phyloP scores from a whole-genome alignment of 2,329 filamentous ascomycete species.

The Beauveria sp. region DNA sequence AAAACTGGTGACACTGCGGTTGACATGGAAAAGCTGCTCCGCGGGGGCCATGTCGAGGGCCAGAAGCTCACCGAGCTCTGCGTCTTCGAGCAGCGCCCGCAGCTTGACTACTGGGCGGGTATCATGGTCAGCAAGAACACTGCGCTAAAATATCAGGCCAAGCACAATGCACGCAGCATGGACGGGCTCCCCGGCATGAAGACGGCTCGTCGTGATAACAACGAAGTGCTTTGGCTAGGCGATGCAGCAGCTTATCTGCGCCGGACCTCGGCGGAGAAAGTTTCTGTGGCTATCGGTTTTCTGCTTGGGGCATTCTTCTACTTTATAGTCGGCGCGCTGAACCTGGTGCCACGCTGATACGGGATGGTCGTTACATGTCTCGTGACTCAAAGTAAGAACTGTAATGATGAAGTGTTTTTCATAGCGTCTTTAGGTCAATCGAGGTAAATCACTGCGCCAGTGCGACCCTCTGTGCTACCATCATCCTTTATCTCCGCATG shows the following conservation, averaged over 20 bases:
- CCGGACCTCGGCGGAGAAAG: constrained; percentile 23
- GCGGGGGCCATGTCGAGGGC: constrained; percentile 15
- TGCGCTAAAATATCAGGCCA: constrained; percentile 47
- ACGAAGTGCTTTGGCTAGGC: constrained; percentile 39
- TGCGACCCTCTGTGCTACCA: neutral
- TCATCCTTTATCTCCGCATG: no score
- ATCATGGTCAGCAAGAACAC: constrained; percentile 42
- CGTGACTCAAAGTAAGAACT: neutral
- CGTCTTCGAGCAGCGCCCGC: constrained; percentile 47
- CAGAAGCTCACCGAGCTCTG: constrained; percentile 27
- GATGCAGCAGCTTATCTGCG: constrained; percentile 25
- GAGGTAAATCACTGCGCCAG: no score
- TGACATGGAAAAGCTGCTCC: constrained; percentile 20
- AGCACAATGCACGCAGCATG: constrained; percentile 47
- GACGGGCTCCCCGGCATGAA: constrained; percentile 53
- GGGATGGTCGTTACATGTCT: neutral
- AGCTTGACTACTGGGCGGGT: constrained; percentile 43
- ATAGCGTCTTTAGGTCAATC: neutral
- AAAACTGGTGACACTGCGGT: neutral
- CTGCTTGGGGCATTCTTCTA: constrained; percentile 15
- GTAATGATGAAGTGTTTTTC: neutral
- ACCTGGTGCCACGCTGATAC: neutral
- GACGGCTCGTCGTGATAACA: constrained; percentile 41
- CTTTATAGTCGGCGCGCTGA: neutral
- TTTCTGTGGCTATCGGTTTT: constrained; percentile 27